These are phyloP conservation scores for Pseudogymnoascus sp. DNA, from an alignment of 2,329 filamentous ascomycete genomes.

Conservation along the genomic window DNA sequence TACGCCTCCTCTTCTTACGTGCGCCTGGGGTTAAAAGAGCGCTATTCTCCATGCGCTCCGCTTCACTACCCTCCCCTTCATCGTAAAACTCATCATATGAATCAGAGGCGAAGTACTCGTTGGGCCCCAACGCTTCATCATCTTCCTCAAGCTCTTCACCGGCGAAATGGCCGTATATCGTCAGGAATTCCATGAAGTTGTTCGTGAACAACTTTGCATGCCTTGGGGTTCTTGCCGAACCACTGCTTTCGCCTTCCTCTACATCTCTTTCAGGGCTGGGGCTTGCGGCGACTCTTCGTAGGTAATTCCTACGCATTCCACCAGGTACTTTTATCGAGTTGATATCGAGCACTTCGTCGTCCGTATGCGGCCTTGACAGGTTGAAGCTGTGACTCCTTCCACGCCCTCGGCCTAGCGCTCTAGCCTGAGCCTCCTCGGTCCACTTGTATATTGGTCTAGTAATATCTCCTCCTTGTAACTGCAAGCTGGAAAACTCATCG, in stretches of 20 bases:
- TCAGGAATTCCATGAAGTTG: constrained; percentile 93
- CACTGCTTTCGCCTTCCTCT: constrained; percentile 33
- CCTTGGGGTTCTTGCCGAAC: constrained; percentile 32
- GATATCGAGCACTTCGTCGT: constrained; percentile 77
- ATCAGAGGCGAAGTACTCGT: constrained; percentile 85
- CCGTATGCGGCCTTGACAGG: constrained; percentile 67
- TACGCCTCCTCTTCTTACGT: constrained; percentile 64
- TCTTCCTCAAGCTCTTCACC: constrained; percentile 96
- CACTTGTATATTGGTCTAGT: constrained; percentile 94
- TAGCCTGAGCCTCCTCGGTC: constrained; percentile 79
- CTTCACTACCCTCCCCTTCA: constrained; percentile 51
- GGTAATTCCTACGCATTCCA: constrained; percentile 84
- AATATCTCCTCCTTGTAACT: constrained; percentile 88
- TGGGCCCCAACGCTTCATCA: constrained; percentile 77
- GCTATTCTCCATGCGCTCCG: constrained; percentile 82
- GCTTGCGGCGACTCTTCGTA: constrained; percentile 68
- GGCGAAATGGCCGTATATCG: constrained; percentile 93
- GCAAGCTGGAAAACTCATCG: constrained; percentile 89
- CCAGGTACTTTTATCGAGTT: constrained; percentile 87
- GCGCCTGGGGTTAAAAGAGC: constrained; percentile 72
- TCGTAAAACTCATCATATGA: constrained; percentile 55
- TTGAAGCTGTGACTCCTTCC: constrained; percentile 85
- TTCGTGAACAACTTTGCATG: constrained; percentile 69
- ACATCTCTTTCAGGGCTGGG: constrained; percentile 40
- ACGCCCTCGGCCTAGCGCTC: constrained; percentile 49